Conservation (phyloP, 306 rosid genomes). For the Elaeagnus macrophylla region DNA sequence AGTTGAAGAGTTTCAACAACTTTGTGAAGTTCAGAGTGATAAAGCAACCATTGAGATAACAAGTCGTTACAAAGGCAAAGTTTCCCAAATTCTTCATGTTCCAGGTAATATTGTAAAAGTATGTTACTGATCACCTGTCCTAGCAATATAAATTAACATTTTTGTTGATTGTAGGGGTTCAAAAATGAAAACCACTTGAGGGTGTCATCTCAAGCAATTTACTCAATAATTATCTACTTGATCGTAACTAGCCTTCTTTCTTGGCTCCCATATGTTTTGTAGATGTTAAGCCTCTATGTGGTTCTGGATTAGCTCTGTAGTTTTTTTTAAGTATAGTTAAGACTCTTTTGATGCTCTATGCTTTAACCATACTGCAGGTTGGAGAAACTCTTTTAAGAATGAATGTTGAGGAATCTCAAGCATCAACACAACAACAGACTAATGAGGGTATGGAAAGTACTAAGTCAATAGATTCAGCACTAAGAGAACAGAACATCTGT, state of each 20-base stretch:
- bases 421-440: conserved; percentile 19
- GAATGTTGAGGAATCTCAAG: conserved; percentile 31
- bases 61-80: conserved; percentile 81
- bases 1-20: conserved; percentile 81
- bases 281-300: background rate
- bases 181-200: too few relatives aligned
- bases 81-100: conserved; percentile 39
- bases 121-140: conserved; percentile 1
- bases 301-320: background rate
- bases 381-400: conserved; percentile 79
- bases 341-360: background rate
- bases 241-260: too few relatives aligned
- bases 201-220: too few relatives aligned
- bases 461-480: conserved; percentile 29
- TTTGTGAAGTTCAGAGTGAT: conserved; percentile 97
- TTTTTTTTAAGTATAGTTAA: background rate
- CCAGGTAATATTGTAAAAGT: conserved; percentile 95
- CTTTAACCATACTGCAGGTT: conserved; percentile 47
- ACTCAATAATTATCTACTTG: too few relatives aligned
- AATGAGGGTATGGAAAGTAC: conserved; percentile 28
- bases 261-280: too few relatives aligned
- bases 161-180: background rate
- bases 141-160: background rate
- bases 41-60: conserved; percentile 99
- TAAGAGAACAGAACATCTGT: conserved; percentile 21